Evolutionary conservation across 164 flowering plant species (phyloP), one percentile per base, ranked within the genome.

Genomic region (Magnolia sinica): DNA sequence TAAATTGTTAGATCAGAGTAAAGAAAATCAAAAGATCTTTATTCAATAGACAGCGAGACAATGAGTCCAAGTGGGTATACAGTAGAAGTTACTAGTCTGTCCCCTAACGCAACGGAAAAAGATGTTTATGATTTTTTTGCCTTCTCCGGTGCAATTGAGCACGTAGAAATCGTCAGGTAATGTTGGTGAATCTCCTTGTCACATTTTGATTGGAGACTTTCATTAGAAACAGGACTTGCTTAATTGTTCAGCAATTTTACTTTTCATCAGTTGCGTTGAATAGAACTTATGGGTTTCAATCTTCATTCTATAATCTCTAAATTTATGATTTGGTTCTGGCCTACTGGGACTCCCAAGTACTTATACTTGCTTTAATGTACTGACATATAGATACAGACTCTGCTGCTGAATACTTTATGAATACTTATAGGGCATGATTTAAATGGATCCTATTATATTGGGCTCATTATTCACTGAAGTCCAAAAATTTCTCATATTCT

Each of bases 81-180:
- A 18, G 88, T 85, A 19, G 92, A 92, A 81, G 90, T 94, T 58
- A 89, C 93, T 29, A 76, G 83, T 80, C 81, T 94, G 65, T 92
- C 97, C 29, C 93, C 91, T 23, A 81, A 74, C 77, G 95, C 95
- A 61, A 86, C 89, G n/a, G 94, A 92, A 83, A 87, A 91, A 72
- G 93, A 95, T 84, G 87, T 95, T 61, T 72, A 71, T 75, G 89
- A 90, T 66, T 92, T 95, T 78, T 95, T 95, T 45, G 76, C 89
- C 68, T 81, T 85, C 73, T 95, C 90, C 77, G 97, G 98, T 52
- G 70, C 79, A 19, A 78, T 91, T 73, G 94, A 91, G 50, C 87
- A 87, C 76, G 84, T 95, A 22, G 93, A 91, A 72, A 84, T 94
- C 8, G 71, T 89, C 86, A 89, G 98, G 98, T 92, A 81, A 27